phyloP scores from a whole-genome alignment of 306 rosid genomes.

The Alnus rubra region DNA sequence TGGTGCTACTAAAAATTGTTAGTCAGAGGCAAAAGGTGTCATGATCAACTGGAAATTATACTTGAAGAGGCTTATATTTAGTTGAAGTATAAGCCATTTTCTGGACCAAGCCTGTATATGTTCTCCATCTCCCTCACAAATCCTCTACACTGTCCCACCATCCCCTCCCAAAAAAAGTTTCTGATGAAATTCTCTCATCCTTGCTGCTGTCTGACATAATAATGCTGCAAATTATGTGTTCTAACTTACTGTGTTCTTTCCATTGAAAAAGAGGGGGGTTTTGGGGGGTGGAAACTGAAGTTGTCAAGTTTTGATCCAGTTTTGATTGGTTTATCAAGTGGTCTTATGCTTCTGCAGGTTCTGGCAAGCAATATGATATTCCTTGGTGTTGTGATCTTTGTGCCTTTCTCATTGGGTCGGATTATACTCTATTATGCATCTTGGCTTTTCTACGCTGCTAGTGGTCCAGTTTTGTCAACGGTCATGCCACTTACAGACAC shows the following conservation, averaged over 20 bases:
- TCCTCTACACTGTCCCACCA: no score
- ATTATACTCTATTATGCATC: conserved; percentile 71
- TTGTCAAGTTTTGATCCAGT: background rate
- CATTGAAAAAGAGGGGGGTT: background rate
- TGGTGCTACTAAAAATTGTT: background rate
- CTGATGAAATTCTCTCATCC: background rate
- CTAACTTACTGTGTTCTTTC: background rate
- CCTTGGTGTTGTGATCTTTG: conserved; percentile 90
- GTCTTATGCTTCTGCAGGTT: conserved; percentile 56
- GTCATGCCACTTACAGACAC: conserved; percentile 71
- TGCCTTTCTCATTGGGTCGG: conserved; percentile 93
- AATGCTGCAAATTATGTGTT: background rate
- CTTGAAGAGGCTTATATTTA: background rate
- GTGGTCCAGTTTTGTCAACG: conserved; percentile 68
- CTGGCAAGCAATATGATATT: conserved; percentile 99
- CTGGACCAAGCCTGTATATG: background rate
- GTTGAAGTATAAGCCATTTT: background rate
- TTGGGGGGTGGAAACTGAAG: background rate
- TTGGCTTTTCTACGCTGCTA: conserved; percentile 74
- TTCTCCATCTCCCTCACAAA: no score
- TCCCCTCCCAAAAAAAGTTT: background rate
- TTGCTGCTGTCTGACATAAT: background rate
- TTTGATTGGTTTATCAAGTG: conserved; percentile 12
- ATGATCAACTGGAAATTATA: background rate
- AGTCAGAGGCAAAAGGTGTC: background rate